These are phyloP conservation scores for Hordeum pubiflorum DNA, from an alignment of 202 grass and related monocot genomes.

Conservation along the genomic window DNA sequence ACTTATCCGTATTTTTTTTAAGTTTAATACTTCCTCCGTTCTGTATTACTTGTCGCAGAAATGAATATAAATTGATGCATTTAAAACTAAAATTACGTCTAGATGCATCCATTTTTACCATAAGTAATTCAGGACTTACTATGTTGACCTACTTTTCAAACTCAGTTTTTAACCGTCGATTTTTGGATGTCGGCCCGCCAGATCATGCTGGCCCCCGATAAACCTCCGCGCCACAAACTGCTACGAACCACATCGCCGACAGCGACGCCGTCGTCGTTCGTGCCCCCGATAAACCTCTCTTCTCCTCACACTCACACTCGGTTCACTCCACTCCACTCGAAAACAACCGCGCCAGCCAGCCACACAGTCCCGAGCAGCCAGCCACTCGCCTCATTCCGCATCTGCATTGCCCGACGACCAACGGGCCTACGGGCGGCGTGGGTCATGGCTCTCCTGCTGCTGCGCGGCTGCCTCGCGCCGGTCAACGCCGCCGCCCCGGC, in stretches of 20 bases:
- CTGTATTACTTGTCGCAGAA: too few relatives aligned
- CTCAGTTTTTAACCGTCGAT: not conserved
- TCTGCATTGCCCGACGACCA: not conserved
- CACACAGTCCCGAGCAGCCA: not conserved
- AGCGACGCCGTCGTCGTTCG: not conserved
- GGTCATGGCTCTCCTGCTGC: conserved; percentile 27
- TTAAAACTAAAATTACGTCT: too few relatives aligned
- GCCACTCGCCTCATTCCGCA: not conserved
- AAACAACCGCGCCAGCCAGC: not conserved
- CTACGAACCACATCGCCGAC: not conserved
- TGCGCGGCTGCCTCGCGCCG: conserved; percentile 13
- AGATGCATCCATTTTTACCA: too few relatives aligned
- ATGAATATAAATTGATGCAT: too few relatives aligned
- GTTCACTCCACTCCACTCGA: not conserved
- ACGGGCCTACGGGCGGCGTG: not conserved
- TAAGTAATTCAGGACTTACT: too few relatives aligned
- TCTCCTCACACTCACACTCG: not conserved
- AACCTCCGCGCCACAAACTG: not conserved
- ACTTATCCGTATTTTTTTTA: too few relatives aligned
- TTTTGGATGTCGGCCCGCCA: not conserved
- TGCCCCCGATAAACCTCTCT: not conserved
- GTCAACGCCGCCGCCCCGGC: not conserved
- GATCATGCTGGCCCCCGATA: not conserved
- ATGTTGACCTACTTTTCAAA: too few relatives aligned
- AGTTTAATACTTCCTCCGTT: too few relatives aligned